A percentile compares a stretch with the other conserved stretches of the same genome.
Evolutionary conservation across 108 stramenopile genomes (phyloP).

Genomic region (Halocafeteria seosinensis): DNA sequence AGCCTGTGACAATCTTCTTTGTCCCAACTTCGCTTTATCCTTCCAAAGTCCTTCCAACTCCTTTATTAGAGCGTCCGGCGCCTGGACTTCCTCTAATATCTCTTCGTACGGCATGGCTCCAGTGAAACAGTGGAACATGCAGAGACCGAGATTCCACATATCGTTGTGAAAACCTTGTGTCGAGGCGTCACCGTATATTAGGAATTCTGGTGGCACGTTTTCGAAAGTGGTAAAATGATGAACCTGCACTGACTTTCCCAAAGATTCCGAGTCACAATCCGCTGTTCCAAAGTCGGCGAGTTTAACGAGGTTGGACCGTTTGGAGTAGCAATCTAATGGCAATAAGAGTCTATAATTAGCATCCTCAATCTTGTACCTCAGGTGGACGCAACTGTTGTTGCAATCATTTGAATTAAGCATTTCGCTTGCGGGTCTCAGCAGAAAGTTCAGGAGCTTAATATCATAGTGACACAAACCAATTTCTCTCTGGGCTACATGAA

Average conservation of each 20-base stretch:
- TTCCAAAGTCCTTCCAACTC: conserved; percentile 60
- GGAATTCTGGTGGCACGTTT: conserved; percentile 78
- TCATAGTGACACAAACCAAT: conserved; percentile 85
- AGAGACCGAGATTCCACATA: conserved; percentile 72
- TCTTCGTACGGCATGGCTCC: conserved; percentile 91
- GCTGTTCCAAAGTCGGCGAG: conserved; percentile 94
- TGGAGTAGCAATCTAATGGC: neutral
- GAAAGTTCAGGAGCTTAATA: conserved; percentile 88
- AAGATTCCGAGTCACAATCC: conserved; percentile 48
- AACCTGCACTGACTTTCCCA: conserved; percentile 58
- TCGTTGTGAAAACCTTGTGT: conserved; percentile 70
- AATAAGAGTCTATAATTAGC: neutral
- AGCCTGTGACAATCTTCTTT: conserved; percentile 14
- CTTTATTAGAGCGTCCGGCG: conserved; percentile 43
- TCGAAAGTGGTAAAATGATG: conserved; percentile 89
- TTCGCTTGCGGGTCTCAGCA: conserved; percentile 40
- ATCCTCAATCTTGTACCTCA: neutral
- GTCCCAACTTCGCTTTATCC: too few relatives aligned
- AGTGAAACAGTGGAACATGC: conserved; percentile 79
- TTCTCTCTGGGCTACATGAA: conserved; percentile 58
- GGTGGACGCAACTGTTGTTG: neutral
- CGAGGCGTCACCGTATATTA: conserved; percentile 65
- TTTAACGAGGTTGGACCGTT: conserved; percentile 35
- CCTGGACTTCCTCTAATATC: conserved; percentile 62
- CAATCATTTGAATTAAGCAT: neutral